phyloP scores from a whole-genome alignment of 371 early-diverging fungal species.

The Chytridium lagenaria region DNA sequence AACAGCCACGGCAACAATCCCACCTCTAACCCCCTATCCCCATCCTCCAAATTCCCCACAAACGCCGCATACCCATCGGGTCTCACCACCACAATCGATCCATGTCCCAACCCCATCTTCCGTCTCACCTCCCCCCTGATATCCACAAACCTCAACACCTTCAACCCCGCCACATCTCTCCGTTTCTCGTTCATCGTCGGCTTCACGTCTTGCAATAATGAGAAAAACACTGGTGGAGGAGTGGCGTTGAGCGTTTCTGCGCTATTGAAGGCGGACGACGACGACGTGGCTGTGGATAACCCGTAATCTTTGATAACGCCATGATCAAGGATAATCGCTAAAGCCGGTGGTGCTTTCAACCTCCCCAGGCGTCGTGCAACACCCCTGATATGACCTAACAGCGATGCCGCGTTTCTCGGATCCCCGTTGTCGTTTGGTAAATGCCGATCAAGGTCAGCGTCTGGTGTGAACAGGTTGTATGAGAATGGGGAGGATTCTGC shows the following conservation, averaged over 20 bases:
- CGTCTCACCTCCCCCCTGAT: slow-evolving; percentile 6
- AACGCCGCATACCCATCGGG: too few relatives aligned
- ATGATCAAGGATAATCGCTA: slow-evolving; percentile 1
- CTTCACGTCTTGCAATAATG: too few relatives aligned
- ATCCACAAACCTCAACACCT: neutral
- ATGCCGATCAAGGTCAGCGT: neutral
- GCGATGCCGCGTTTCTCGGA: neutral
- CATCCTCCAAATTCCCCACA: neutral
- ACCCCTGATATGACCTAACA: neutral
- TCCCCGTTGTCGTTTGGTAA: neutral
- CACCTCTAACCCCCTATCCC: neutral
- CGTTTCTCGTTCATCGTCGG: too few relatives aligned
- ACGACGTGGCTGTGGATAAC: neutral
- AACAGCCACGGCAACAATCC: slow-evolving; percentile 10
- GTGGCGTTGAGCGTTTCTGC: too few relatives aligned
- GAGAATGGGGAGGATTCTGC: neutral
- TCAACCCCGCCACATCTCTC: neutral
- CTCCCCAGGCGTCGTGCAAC: neutral
- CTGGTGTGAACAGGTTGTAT: neutral
- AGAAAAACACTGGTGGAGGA: too few relatives aligned
- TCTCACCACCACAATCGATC: too few relatives aligned
- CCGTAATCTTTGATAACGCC: slow-evolving; percentile 11
- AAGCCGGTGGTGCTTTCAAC: neutral
- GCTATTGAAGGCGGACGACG: too few relatives aligned
- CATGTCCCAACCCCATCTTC: slow-evolving; percentile 5